Percentiles rank a stretch among this genome's conserved stretches.
Conservation (phyloP, 371 early-diverging fungal genomes). For the Zopfochytrium polystomum region DNA sequence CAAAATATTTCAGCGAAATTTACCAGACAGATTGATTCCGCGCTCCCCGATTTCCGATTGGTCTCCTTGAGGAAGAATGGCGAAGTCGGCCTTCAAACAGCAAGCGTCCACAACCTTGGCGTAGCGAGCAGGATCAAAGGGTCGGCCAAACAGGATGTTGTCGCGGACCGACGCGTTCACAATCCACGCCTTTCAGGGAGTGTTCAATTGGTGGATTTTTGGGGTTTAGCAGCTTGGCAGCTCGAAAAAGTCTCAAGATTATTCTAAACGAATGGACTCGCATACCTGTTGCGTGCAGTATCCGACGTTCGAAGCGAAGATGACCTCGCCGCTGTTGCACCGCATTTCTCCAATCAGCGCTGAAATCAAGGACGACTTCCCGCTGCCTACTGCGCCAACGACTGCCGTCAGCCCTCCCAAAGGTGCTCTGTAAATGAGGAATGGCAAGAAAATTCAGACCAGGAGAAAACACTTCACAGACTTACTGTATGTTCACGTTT, state of each 20-base stretch:
- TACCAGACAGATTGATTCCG: slow-evolving; percentile 45
- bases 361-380: slow-evolving; percentile 57
- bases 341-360: slow-evolving; percentile 58
- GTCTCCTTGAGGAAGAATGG: slow-evolving; percentile 79
- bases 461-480: neutral
- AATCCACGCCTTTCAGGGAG: slow-evolving; percentile 43
- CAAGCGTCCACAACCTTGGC: slow-evolving; percentile 34
- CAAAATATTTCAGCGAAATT: slow-evolving; percentile 35
- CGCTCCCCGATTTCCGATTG: slow-evolving; percentile 84
- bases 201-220: too few species aligned
- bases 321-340: slow-evolving; percentile 15
- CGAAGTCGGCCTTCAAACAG: slow-evolving; percentile 75
- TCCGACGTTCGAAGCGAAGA: slow-evolving; percentile 31
- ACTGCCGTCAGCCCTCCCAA: slow-evolving; percentile 51
- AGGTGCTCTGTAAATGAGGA: slow-evolving; percentile 25
- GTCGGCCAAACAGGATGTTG: slow-evolving; percentile 48
- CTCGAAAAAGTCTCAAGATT: neutral
- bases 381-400: slow-evolving; percentile 59
- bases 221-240: too few species aligned
- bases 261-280: neutral
- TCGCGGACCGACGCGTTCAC: slow-evolving; percentile 45
- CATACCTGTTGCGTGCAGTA: slow-evolving; percentile 46
- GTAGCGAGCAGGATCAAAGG: slow-evolving; percentile 29
- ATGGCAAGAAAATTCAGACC: neutral
- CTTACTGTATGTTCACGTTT: slow-evolving; percentile 11